Conservation (phyloP, 305 asterid species). For the Plantago rigida region DNA sequence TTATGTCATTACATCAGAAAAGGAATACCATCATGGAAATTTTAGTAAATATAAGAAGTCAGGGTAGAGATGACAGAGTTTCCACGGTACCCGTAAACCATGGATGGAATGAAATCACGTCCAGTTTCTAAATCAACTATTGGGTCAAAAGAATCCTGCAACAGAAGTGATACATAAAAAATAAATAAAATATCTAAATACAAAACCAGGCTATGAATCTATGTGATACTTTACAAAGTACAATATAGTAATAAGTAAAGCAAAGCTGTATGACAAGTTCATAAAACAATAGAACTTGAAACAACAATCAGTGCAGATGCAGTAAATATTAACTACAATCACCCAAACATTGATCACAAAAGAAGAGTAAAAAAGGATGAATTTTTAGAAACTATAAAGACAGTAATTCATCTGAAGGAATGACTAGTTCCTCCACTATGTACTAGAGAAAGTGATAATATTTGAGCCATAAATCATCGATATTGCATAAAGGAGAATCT, state of each 20-base stretch:
- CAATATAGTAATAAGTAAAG: conserved; percentile 11
- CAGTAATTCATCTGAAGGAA: no score
- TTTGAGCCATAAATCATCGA: neutral
- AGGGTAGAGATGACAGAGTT: neutral
- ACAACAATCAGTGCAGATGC: neutral
- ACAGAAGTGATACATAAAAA: conserved; percentile 23
- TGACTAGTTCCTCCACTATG: no score
- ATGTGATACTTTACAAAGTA: neutral
- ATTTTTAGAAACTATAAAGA: no score
- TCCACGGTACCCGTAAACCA: conserved; percentile 80
- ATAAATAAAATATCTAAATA: conserved; percentile 5
- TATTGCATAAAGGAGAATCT: neutral
- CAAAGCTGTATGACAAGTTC: neutral
- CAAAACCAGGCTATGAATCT: no score
- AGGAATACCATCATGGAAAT: conserved; percentile 18
- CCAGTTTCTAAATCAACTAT: conserved; percentile 89
- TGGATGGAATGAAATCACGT: conserved; percentile 87
- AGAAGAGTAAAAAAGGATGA: no score
- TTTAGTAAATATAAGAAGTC: conserved; percentile 21
- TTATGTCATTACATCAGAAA: conserved; percentile 13
- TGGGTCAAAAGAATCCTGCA: conserved; percentile 86
- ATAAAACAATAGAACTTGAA: neutral
- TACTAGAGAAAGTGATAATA: no score
- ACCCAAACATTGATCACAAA: neutral
- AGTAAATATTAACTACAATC: conserved; percentile 4